Conservation (phyloP, 2,329 filamentous ascomycete species). For the Mycosphaerella arachidis region DNA sequence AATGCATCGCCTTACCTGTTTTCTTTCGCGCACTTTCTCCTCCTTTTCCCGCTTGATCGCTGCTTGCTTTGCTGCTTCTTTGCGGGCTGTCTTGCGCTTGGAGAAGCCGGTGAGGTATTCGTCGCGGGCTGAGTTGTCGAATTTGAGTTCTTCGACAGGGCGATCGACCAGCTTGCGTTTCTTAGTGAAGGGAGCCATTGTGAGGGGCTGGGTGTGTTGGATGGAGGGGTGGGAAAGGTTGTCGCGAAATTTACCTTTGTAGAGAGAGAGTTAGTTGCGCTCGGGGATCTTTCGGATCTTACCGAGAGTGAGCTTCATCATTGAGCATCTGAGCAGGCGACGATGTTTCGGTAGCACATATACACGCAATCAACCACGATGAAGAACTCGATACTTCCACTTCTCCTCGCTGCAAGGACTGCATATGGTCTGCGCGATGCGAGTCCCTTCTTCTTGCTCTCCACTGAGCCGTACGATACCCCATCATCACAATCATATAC, state of each 20-base stretch:
- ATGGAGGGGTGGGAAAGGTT: neutral
- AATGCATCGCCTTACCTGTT: slow-evolving; percentile 54
- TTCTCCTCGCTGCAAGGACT: slow-evolving; percentile 20
- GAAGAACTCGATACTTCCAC: slow-evolving; percentile 23
- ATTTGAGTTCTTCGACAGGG: slow-evolving; percentile 61
- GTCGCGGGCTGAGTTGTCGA: slow-evolving; percentile 72
- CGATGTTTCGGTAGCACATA: neutral
- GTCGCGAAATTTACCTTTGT: neutral
- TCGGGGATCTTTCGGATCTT: neutral
- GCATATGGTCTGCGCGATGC: slow-evolving; percentile 59
- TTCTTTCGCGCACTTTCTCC: slow-evolving; percentile 69
- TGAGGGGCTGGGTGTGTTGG: neutral
- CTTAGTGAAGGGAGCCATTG: slow-evolving; percentile 9
- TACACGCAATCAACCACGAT: slow-evolving; percentile 16
- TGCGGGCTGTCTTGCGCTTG: slow-evolving; percentile 84
- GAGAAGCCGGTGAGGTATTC: slow-evolving; percentile 95
- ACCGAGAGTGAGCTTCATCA: neutral
- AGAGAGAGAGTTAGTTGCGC: neutral
- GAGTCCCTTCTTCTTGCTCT: slow-evolving; percentile 77
- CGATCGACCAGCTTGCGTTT: slow-evolving; percentile 11
- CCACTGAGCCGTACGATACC: slow-evolving; percentile 68
- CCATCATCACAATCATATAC: slow-evolving; percentile 17
- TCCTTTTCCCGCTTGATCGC: slow-evolving; percentile 71
- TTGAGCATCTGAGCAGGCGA: slow-evolving; percentile 3
- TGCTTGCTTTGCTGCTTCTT: slow-evolving; percentile 78